Evolutionary conservation across 2,329 filamentous ascomycete species (phyloP).

Genomic region (Trichoderma harzianum): DNA sequence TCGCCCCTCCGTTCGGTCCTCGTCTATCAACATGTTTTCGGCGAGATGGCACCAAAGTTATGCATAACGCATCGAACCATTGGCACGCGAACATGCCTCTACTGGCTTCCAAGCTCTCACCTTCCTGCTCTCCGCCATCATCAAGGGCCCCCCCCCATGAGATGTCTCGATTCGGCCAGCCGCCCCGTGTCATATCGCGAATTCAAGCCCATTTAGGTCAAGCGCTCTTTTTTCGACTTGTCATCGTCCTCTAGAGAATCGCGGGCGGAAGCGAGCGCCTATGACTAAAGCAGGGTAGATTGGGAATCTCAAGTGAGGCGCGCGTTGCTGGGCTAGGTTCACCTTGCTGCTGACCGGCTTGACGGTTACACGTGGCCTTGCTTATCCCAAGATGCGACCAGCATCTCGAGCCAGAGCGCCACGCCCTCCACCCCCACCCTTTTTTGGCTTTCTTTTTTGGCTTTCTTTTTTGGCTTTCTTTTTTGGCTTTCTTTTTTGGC

Average conservation of each 20-base stretch:
- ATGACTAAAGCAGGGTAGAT: slow-evolving; percentile 6
- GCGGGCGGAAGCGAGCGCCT: slow-evolving; percentile 16
- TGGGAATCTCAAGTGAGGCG: slow-evolving; percentile 4
- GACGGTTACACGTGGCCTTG: slow-evolving; percentile 11
- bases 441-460: background rate
- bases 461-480: background rate
- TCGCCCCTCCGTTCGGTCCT: background rate
- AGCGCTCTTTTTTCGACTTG: background rate
- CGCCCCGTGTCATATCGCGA: slow-evolving; percentile 10
- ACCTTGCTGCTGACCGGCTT: slow-evolving; percentile 12
- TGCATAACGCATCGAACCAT: background rate
- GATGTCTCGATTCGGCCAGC: slow-evolving; percentile 7
- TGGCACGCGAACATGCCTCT: background rate
- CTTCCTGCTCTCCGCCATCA: background rate
- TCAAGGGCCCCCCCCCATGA: background rate
- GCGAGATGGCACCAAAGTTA: slow-evolving; percentile 6
- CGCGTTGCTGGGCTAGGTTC: background rate
- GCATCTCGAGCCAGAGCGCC: background rate
- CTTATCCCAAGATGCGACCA: slow-evolving; percentile 1
- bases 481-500: background rate
- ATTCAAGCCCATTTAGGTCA: slow-evolving; percentile 9
- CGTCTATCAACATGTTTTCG: slow-evolving; percentile 11
- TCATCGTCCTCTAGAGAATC: background rate
- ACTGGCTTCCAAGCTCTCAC: background rate
- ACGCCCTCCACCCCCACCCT: background rate